Evolutionary conservation across 805 yeast genomes (phyloP).

Genomic region (Pichia cabralensis): DNA sequence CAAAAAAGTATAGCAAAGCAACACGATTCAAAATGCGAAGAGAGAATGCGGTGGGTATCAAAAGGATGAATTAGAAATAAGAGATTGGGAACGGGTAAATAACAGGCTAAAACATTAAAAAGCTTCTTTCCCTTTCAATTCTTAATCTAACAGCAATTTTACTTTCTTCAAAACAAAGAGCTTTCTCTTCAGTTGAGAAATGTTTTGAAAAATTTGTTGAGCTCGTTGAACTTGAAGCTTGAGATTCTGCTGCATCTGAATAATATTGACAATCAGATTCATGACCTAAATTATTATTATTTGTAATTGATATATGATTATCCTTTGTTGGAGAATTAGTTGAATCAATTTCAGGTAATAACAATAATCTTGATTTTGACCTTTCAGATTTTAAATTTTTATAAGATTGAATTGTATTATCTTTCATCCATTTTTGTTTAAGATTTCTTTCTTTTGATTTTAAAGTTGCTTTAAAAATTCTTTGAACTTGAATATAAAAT

Average conservation of each 20-base stretch:
- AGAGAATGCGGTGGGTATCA: too few relatives aligned
- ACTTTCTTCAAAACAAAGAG: slow-evolving; percentile 22
- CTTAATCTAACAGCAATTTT: slow-evolving; percentile 25
- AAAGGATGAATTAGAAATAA: neutral
- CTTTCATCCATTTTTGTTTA: slow-evolving; percentile 5
- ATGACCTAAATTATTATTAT: slow-evolving; percentile 6
- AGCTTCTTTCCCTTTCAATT: slow-evolving; percentile 26
- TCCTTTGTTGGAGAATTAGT: slow-evolving; percentile 1
- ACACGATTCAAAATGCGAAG: neutral
- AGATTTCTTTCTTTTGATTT: slow-evolving; percentile 12
- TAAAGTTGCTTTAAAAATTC: slow-evolving; percentile 46
- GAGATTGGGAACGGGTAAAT: too few relatives aligned
- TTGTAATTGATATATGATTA: neutral
- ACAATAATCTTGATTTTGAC: slow-evolving; percentile 9
- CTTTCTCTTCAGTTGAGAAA: slow-evolving; percentile 20
- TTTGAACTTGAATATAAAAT: slow-evolving; percentile 52
- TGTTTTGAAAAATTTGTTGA: slow-evolving; percentile 7
- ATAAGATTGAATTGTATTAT: slow-evolving; percentile 9
- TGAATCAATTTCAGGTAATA: slow-evolving; percentile 7
- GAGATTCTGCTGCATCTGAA: slow-evolving; percentile 12
- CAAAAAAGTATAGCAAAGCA: neutral
- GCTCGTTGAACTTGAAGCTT: slow-evolving; percentile 9
- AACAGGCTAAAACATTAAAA: too few relatives aligned
- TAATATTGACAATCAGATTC: slow-evolving; percentile 9
- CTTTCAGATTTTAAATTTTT: slow-evolving; percentile 12